Base-by-base conservation (phyloP, 306 rosid genomes). In the Gleditsia sinensis region DNA sequence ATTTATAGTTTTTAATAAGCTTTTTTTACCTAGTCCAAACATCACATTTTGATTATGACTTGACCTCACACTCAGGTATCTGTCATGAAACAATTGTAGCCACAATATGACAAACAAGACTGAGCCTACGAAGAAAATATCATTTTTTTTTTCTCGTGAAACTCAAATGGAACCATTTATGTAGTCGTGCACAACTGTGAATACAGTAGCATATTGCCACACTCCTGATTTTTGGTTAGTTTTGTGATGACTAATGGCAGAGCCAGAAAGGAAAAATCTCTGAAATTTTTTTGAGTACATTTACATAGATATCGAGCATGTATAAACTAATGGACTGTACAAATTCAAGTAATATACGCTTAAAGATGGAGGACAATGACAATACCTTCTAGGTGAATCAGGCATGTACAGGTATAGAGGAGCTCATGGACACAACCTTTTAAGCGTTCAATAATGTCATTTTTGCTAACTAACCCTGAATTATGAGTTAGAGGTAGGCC, bases 401-500 rank as follows among this genome's bases (percentile, higher is more conserved):
- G 68, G 96, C 98, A 82, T 93, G 84, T 89, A 93, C 96, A 82
- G 96, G 88, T 77, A 93, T 78, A 72, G 94, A 93, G 42, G 98
- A 91, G 71, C 43, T 91, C 80, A 86, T 73, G 9, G 92, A 81
- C 91, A 24, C 98, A 93, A 65, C 97, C 90, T 83, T 88, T 91
- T 73, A 91, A 81, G 84, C 92, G 88, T 69, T 88, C 63, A 6
- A 93, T 32, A 67, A 94, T 88, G 89, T 10, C 82, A 59, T 89
- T 94, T 78, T 80, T 40, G 75, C 61, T 85, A 59, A 91, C 96
- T 4, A 94, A 76, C 30, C 86, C 48, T 1, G 88, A 83, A 74
- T 89, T 92, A 80, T 91, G 86, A 8, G 92, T 73, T n/a, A 94
- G 88, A n/a, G 98, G 98, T 27, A 91, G 92, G 16, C 98, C 98